phyloP scores from a whole-genome alignment of 2,329 filamentous ascomycete genomes.

The Clarireedia hainanense region DNA sequence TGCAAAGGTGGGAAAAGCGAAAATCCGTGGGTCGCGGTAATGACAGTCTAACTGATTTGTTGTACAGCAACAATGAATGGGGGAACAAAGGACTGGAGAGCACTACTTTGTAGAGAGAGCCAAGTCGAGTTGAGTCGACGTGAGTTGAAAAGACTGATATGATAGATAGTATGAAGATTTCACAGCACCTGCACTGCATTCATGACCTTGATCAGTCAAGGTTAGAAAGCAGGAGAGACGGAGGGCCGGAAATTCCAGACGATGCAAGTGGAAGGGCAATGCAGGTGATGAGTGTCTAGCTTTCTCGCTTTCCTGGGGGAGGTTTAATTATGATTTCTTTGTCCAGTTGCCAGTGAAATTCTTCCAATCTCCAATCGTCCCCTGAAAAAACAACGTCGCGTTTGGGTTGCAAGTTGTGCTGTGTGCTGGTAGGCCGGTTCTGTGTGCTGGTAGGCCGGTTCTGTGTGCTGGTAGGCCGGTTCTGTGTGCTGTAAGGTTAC shows the following conservation, averaged over 20 bases:
- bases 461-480: neutral
- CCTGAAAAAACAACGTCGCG: neutral
- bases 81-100: neutral
- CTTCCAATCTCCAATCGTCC: neutral
- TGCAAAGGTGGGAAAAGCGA: neutral
- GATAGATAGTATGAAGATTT: no score
- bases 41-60: constrained; percentile 8
- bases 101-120: neutral
- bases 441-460: no score
- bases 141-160: neutral
- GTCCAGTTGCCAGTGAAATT: neutral
- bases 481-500: no score
- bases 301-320: no score
- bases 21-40: neutral
- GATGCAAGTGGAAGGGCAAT: no score
- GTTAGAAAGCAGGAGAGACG: no score
- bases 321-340: neutral
- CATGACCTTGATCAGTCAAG: no score
- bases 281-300: no score
- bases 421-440: no score
- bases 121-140: neutral
- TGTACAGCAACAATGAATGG: constrained; percentile 9
- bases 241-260: no score
- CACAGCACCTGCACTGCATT: no score
- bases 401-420: no score